These are phyloP conservation scores for Waltergamsia citrina DNA, from an alignment of 2,329 filamentous ascomycete genomes.

Conservation along the genomic window DNA sequence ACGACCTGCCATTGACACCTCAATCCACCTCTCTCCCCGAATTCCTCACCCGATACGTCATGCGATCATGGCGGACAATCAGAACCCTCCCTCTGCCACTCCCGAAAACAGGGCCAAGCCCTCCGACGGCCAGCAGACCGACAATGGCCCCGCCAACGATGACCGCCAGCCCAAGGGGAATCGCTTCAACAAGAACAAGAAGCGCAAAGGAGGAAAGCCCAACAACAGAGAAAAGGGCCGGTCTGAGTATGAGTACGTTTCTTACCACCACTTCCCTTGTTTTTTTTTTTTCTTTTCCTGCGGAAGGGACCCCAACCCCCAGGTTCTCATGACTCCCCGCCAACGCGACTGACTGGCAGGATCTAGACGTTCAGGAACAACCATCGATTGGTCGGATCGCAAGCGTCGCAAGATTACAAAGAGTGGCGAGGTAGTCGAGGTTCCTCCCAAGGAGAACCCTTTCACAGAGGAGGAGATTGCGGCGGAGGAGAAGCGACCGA, in stretches of 20 bases:
- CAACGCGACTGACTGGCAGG: conserved; percentile 10
- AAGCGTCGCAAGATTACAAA: conserved; percentile 31
- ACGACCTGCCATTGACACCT: neutral
- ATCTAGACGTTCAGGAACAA: conserved; percentile 1
- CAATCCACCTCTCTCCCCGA: neutral
- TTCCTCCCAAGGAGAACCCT: conserved; percentile 27
- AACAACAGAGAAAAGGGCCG: conserved; percentile 15
- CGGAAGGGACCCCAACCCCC: no score
- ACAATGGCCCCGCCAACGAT: neutral
- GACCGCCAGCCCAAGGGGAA: no score
- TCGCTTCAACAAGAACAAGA: conserved; percentile 4
- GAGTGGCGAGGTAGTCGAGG: conserved; percentile 20
- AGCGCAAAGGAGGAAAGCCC: conserved; percentile 1
- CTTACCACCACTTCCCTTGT: neutral
- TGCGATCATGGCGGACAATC: conserved; percentile 6
- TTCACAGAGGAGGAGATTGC: conserved; percentile 74
- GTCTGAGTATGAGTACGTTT: conserved; percentile 10
- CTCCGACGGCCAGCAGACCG: conserved; percentile 1
- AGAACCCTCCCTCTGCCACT: conserved; percentile 2
- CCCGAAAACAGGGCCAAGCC: neutral
- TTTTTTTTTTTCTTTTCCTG: neutral
- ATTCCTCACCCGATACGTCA: neutral
- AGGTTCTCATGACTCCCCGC: conserved; percentile 8
- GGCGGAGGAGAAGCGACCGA: conserved; percentile 76
- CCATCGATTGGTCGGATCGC: conserved; percentile 26